Evolutionary conservation across 2,329 filamentous ascomycete species (phyloP).

Genomic region (Aaosphaeria pasadenensis): DNA sequence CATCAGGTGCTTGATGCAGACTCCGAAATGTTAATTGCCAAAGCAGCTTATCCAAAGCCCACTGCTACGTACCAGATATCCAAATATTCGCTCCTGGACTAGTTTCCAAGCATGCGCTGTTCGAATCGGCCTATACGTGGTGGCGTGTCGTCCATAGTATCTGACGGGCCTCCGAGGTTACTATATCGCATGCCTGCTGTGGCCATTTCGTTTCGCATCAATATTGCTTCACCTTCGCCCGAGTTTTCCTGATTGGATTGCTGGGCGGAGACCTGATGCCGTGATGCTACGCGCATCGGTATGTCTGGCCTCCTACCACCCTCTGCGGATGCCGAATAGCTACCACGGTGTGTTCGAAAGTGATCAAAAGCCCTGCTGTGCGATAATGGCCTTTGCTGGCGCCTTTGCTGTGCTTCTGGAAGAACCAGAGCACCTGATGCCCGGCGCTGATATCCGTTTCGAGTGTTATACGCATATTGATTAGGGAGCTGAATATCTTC

Average conservation of each 20-base stretch:
- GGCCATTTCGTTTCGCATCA: conserved; percentile 25
- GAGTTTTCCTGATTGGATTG: conserved; percentile 34
- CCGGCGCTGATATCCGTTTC: background rate
- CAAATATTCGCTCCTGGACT: background rate
- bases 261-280: conserved; percentile 12
- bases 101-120: conserved; percentile 12
- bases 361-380: background rate
- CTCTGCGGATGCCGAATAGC: conserved; percentile 3
- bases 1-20: too few relatives aligned
- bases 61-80: too few relatives aligned
- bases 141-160: conserved; percentile 36
- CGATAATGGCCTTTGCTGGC: background rate
- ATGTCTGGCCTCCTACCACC: conserved; percentile 10
- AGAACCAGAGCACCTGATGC: background rate
- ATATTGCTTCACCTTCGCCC: conserved; percentile 18
- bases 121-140: conserved; percentile 34
- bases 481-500: too few relatives aligned
- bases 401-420: background rate
- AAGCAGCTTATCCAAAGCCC: too few relatives aligned
- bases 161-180: conserved; percentile 14
- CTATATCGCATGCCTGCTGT: conserved; percentile 18
- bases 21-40: too few relatives aligned
- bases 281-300: background rate
- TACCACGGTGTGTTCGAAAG: background rate
- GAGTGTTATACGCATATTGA: too few relatives aligned